Conservation (phyloP, 179 eudicot genomes). For the Drosera spatulata region DNA sequence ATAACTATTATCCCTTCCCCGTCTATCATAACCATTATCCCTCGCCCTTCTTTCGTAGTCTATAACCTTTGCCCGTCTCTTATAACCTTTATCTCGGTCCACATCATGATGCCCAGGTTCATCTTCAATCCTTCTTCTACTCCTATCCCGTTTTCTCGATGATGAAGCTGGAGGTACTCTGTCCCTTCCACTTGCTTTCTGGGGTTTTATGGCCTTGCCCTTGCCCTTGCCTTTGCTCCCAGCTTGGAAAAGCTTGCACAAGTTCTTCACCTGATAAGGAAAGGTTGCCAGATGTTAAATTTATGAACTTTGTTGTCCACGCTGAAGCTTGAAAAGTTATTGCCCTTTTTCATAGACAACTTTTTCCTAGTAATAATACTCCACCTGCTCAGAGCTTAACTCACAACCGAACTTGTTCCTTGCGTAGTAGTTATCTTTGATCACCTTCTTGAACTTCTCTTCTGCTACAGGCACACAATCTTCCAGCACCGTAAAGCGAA, state of each 20-base stretch:
- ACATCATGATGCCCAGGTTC: too few species aligned
- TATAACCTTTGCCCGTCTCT: too few species aligned
- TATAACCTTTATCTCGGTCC: too few species aligned
- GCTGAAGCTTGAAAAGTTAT: too few species aligned
- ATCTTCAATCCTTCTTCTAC: too few species aligned
- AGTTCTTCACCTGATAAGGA: constrained; percentile 44
- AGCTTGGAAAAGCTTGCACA: constrained; percentile 60
- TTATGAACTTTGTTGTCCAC: too few species aligned
- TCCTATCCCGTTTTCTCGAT: neutral
- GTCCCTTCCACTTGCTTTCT: neutral
- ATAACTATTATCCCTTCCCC: constrained; percentile 3
- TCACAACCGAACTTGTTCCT: constrained; percentile 64
- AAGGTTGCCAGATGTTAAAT: neutral
- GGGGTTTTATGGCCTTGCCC: neutral
- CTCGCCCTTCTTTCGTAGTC: too few species aligned
- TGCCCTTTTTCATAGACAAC: too few species aligned
- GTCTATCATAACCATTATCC: too few species aligned
- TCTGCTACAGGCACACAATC: constrained; percentile 77
- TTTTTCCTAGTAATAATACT: neutral
- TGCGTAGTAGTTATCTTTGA: constrained; percentile 68
- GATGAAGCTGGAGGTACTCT: constrained; percentile 7
- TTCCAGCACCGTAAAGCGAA: constrained; percentile 57
- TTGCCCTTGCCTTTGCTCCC: constrained; percentile 19
- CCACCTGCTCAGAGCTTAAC: constrained; percentile 63
- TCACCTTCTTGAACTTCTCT: constrained; percentile 60